phyloP scores from a whole-genome alignment of 805 yeast species.

The Lipomyces mesembrius region DNA sequence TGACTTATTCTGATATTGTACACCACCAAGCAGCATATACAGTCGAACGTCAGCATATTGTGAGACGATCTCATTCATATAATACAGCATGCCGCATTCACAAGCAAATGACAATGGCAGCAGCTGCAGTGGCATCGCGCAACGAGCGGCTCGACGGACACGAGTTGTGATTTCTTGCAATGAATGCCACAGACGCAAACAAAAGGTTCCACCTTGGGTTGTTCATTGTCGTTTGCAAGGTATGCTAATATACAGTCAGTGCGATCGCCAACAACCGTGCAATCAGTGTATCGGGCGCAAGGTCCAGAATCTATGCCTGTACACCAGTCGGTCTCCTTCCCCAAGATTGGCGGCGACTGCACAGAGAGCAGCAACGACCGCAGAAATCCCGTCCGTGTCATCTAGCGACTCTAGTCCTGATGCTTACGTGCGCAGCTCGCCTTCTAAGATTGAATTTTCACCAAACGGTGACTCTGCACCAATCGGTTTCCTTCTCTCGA shows the following conservation, averaged over 20 bases:
- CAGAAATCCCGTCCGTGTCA: not conserved
- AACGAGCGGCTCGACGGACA: constrained; percentile 11
- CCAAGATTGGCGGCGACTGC: not conserved
- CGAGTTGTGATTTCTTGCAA: constrained; percentile 33
- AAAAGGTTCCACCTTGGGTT: constrained; percentile 16
- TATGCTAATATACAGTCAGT: constrained; percentile 9
- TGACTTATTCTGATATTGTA: no score
- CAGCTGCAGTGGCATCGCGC: not conserved
- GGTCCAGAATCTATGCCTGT: constrained; percentile 29
- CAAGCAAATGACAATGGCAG: not conserved
- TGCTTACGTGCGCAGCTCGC: not conserved
- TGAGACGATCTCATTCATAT: not conserved
- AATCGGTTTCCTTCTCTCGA: not conserved
- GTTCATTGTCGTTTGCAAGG: not conserved
- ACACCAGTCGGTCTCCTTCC: constrained; percentile 13
- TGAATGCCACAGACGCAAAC: constrained; percentile 36
- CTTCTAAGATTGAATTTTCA: not conserved
- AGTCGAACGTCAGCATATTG: not conserved
- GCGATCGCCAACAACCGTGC: constrained; percentile 35
- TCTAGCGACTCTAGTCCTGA: not conserved
- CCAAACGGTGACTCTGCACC: not conserved
- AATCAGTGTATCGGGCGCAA: constrained; percentile 31
- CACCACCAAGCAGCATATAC: no score
- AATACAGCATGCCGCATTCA: not conserved
- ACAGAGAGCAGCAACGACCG: not conserved